Percentiles rank a stretch among this genome's conserved stretches.
Evolutionary conservation across 148 eudicot genomes (phyloP).

Genomic region (Cornus kousa): DNA sequence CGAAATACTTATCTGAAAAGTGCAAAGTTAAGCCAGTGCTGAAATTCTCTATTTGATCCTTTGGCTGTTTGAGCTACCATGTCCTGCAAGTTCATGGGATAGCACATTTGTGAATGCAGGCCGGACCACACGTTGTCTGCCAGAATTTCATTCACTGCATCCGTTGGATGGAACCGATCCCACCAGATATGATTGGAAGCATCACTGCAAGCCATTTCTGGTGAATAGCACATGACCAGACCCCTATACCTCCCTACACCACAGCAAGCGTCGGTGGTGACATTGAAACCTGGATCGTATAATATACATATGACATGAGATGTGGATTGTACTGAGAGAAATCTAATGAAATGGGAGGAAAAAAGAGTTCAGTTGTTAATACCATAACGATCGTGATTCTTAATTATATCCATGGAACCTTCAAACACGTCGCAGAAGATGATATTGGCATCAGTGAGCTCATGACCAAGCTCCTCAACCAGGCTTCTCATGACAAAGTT

Average conservation of each 20-base stretch:
- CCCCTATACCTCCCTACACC: conserved; percentile 83
- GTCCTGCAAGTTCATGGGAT: conserved; percentile 72
- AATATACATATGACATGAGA: not conserved
- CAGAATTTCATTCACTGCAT: conserved; percentile 67
- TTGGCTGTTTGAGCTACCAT: conserved; percentile 34
- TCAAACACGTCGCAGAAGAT: conserved; percentile 73
- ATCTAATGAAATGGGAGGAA: not conserved
- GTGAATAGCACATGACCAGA: conserved; percentile 65
- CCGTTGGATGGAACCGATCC: conserved; percentile 94
- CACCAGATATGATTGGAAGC: conserved; percentile 90
- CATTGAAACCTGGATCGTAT: conserved; percentile 53
- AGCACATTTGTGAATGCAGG: conserved; percentile 71
- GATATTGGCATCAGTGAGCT: conserved; percentile 50
- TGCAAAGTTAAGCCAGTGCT: not conserved
- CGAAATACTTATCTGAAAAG: no score
- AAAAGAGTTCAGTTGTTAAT: not conserved
- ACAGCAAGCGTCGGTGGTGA: conserved; percentile 73
- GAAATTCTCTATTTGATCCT: conserved; percentile 5
- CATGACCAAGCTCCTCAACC: conserved; percentile 58
- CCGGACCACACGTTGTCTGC: conserved; percentile 90
- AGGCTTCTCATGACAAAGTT: conserved; percentile 67
- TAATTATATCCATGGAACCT: conserved; percentile 81
- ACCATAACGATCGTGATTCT: conserved; percentile 61
- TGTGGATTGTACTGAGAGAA: not conserved
- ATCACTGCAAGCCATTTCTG: conserved; percentile 77